Evolutionary conservation across 768 basidiomycete species (phyloP), one percentile per base, ranked within the genome.

Genomic region (Termitomyces sp.): DNA sequence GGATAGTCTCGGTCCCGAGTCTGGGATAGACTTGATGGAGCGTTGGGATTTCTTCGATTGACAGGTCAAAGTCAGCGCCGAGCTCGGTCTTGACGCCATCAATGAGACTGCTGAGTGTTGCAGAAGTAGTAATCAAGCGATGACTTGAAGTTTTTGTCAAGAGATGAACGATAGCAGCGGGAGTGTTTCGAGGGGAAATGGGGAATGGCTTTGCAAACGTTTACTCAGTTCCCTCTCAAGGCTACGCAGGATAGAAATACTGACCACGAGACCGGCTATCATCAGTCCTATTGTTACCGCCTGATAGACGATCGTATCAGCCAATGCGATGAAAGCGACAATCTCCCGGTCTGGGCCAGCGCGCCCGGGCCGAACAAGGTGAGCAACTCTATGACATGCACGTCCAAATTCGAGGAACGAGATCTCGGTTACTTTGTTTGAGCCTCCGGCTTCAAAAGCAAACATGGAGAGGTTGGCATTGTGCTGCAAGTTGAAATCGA

Each of bases 271-370:
- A n/a, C n/a, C n/a, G n/a, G n/a, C n/a, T 22, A 51, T 60, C 15
- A 71, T 65, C 12, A 69, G 48, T 0, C 76, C 77, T 13, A 71
- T 57, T 3, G 68, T 62, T 0, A 77, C 36, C 0, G 77, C 68
- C 3, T 75, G 72, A 54, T 75, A 77, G 12, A 76, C 68, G 4
- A 77, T 59, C 6, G 62, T 55, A 48, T 67, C 60, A 3, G 66
- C 63, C 7, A 67, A 3, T n/a, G n/a, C n/a, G n/a, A n/a, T n/a
- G n/a, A n/a, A n/a, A n/a, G n/a, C n/a, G n/a, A n/a, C n/a, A n/a
- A 74, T 59, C 15, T 57, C 62, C 6, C 60, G 63, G 28, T 71
- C 66, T 3, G 56, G 41, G 0, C 68, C 59, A 33, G 36, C 51
- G 1, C 70, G 64, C 7, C 55, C 42, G 0, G 73, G 73, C 10